Percentiles rank a stretch among this genome's conserved stretches.
Evolutionary conservation across 2,329 filamentous ascomycete genomes (phyloP).

Genomic region (Trichoderma aggressivum): DNA sequence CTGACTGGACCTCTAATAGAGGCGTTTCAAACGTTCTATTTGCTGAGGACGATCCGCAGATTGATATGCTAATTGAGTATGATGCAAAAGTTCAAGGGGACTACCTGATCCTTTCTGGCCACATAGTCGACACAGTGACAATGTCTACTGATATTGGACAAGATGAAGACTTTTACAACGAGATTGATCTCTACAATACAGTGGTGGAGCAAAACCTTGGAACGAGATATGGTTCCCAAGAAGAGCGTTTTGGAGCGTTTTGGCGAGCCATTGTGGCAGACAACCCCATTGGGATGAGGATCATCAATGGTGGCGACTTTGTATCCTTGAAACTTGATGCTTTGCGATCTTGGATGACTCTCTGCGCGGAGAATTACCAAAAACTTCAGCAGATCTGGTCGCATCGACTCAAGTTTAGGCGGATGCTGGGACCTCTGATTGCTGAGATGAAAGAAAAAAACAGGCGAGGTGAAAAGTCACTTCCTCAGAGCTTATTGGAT

Average conservation of each 20-base stretch:
- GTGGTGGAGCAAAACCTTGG: not conserved
- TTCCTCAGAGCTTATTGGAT: not conserved
- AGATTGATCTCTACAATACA: not conserved
- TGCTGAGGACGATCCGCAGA: not conserved
- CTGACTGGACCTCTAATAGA: not conserved
- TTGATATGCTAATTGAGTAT: not conserved
- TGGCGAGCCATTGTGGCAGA: not conserved
- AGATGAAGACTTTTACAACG: not conserved
- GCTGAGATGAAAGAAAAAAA: not conserved
- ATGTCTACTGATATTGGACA: not conserved
- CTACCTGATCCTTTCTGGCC: not conserved
- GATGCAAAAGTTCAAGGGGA: not conserved
- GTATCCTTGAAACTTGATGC: not conserved
- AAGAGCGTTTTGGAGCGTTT: not conserved
- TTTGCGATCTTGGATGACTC: not conserved
- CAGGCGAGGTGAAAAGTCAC: not conserved
- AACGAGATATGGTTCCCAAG: not conserved
- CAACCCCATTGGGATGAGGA: not conserved
- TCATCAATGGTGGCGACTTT: not conserved
- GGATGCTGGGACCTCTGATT: not conserved
- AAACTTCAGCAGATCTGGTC: not conserved
- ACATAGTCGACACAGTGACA: not conserved
- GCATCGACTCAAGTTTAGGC: not conserved
- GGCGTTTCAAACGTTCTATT: not conserved
- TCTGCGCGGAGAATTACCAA: not conserved